Evolutionary conservation across 2,329 filamentous ascomycete species (phyloP), one percentile per base, ranked within the genome.

Genomic region (Raffaelea ambrosiae): DNA sequence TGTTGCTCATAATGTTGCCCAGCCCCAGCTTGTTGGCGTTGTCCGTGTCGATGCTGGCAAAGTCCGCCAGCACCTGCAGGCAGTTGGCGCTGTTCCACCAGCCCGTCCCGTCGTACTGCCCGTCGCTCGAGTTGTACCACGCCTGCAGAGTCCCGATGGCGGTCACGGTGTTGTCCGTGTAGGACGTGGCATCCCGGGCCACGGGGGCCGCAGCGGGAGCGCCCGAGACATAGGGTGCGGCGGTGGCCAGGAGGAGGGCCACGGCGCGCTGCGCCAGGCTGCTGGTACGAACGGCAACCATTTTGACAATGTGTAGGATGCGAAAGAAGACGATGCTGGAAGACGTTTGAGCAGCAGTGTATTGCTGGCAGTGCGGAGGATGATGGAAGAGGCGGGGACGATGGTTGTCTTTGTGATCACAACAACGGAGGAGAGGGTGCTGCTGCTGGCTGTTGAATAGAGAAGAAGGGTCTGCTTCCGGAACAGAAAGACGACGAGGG

Each of bases 11-110:
- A 48, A 68, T 59, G 43, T 59, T 61, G 13, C 62, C 60, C 20
- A 76, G 56, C 50, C 66, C 64, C 44, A 72, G 56, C 40, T 58
- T 43, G 44, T 65, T 64, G 33, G 65, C 65, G 23, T 61, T 58
- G 8, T 55, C 50, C 1, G 59, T 54, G 39, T 65, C 61, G 9
- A 69, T 51, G 11, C 51, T 47, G 4, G 68, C 63, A 58, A 73
- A 75, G 58, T 86, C 78, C 45, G 72, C 75, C 18, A 87, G 62
- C 3, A 72, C 73, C 0, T 81, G 84, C 50, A 88, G 66, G 49
- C 73, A 72, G 58, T 86, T 88, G 40, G 77, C 84, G 46, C 75
- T 74, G 58, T 87, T 86, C 84, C 84, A 88, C 84, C 84, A 88
- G n/a, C 74, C 73, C 8, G 74, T 72, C 0, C 74, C 73, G 47